phyloP scores from a whole-genome alignment of 805 yeast genomes.

The Candida jianshihensis region DNA sequence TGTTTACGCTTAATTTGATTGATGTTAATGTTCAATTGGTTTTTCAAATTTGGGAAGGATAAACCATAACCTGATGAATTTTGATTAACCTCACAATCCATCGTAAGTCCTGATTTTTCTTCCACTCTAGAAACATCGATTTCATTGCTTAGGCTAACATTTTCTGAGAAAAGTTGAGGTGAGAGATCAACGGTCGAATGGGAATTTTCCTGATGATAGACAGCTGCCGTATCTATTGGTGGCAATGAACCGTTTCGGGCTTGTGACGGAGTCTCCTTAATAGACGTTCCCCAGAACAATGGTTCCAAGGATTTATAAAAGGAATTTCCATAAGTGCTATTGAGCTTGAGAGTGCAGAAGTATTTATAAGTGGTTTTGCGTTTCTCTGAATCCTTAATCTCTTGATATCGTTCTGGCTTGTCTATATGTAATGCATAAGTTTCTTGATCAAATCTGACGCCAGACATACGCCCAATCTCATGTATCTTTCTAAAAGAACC shows the following conservation, averaged over 20 bases:
- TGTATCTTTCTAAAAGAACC: neutral
- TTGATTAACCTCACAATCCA: no score
- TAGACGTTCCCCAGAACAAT: neutral
- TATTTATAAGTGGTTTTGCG: neutral
- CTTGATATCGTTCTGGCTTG: neutral
- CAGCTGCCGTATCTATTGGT: neutral
- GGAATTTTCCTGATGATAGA: no score
- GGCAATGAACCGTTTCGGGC: no score
- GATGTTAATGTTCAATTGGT: no score
- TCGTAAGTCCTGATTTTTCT: no score
- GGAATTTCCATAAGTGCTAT: neutral
- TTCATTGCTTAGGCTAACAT: no score
- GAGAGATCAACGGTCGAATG: no score
- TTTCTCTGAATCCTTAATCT: neutral
- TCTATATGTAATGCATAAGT: neutral
- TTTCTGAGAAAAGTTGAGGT: no score
- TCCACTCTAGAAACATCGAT: no score
- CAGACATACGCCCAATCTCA: neutral
- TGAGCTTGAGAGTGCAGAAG: constrained; percentile 5
- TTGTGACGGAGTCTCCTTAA: no score
- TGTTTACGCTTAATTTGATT: neutral
- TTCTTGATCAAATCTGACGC: neutral
- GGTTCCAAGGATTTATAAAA: neutral
- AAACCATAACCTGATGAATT: no score
- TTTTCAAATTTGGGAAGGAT: no score